Evolutionary conservation across 2,329 filamentous ascomycete genomes (phyloP).

Genomic region (Xylariaceae sp.): DNA sequence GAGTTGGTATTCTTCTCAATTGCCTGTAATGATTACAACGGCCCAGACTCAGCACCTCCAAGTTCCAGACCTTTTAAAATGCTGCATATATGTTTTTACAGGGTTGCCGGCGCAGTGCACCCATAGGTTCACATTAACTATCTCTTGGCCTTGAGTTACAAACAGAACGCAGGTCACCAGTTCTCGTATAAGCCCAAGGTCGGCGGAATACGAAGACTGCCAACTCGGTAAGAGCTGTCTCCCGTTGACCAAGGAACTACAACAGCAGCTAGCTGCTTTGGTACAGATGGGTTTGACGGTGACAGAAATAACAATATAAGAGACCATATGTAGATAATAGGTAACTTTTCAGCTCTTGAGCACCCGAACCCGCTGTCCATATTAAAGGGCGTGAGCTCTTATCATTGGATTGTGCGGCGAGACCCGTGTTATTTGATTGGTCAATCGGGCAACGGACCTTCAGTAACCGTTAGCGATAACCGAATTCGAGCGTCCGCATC

Average conservation of each 20-base stretch:
- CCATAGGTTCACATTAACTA: background rate
- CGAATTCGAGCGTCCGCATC: background rate
- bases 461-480: slow-evolving; percentile 2
- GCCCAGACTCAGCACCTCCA: slow-evolving; percentile 1
- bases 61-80: slow-evolving; percentile 17
- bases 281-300: no score
- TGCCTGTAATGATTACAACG: background rate
- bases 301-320: no score
- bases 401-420: slow-evolving; percentile 3
- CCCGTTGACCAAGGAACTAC: background rate
- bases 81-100: slow-evolving; percentile 1
- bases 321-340: no score
- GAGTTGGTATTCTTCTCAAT: background rate
- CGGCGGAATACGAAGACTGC: slow-evolving; percentile 9
- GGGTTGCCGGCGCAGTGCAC: background rate
- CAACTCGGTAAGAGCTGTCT: background rate
- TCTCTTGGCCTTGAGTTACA: slow-evolving; percentile 3
- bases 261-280: no score
- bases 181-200: slow-evolving; percentile 7
- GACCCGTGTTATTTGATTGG: slow-evolving; percentile 22
- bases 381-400: no score
- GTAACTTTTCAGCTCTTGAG: no score
- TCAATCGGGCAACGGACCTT: slow-evolving; percentile 2
- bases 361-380: background rate
- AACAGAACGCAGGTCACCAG: slow-evolving; percentile 5